Conservation (phyloP, 257 asterid genomes). For the Salvia splendens region DNA sequence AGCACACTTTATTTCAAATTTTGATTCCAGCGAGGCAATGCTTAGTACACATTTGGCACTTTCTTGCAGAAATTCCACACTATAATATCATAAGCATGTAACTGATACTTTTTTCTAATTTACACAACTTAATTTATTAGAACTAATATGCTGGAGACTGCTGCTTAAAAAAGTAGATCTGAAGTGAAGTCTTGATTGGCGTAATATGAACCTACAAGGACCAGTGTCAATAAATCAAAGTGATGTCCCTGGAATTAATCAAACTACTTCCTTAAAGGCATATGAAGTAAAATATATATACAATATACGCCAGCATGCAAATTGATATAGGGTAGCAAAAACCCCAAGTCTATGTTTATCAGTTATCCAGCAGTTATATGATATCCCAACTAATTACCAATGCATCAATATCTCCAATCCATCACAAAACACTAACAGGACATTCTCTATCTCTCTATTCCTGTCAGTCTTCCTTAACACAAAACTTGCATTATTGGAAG, state of each 20-base stretch:
- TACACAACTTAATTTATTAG: neutral
- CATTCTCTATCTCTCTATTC: neutral
- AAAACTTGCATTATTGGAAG: constrained; percentile 3
- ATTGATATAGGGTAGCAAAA: neutral
- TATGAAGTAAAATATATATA: constrained; percentile 7
- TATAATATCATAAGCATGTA: neutral
- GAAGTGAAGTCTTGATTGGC: neutral
- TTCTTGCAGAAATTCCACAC: neutral
- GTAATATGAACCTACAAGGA: neutral
- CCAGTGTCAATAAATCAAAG: neutral
- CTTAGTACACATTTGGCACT: neutral
- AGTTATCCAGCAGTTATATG: neutral
- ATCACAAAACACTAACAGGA: constrained; percentile 4
- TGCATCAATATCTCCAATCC: constrained; percentile 5
- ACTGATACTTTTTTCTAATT: neutral
- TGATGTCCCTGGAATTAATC: constrained; percentile 8
- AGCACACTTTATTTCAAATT: constrained; percentile 4
- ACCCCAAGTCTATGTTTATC: constrained; percentile 2
- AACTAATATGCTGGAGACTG: constrained; percentile 10
- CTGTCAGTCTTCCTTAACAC: neutral
- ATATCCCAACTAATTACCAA: constrained; percentile 10
- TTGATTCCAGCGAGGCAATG: neutral
- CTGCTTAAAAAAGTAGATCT: neutral
- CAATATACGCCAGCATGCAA: constrained; percentile 1
- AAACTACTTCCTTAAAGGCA: constrained; percentile 5